Evolutionary conservation across 108 stramenopile species (phyloP), one percentile per base, ranked within the genome.

Genomic region (Mayamaea pseudoterrestris): DNA sequence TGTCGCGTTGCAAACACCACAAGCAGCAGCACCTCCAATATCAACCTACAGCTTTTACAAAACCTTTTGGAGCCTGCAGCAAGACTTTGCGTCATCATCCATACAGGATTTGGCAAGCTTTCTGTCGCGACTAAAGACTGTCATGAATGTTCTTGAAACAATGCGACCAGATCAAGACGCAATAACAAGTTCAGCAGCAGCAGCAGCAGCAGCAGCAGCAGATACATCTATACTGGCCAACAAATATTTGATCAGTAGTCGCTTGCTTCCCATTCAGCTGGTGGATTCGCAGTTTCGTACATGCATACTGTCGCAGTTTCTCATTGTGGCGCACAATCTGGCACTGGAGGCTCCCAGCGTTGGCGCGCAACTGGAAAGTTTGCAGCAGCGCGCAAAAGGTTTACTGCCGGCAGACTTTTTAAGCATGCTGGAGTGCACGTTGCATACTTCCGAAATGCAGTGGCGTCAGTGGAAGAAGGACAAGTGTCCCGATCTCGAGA

Each of bases 391-490:
- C 7, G 65, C 75, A 35, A 61, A 67, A 45, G 47, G 58, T 32
- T 48, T 76, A 21, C 41, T 78, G 1, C 42, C 42, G 8, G 41
- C 21, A 0, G 23, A 52, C 8, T 44, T 65, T 5, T 55, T 57
- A 17, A 44, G 73, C 11, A 47, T 56, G 31, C 12, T 71, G 1
- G 36, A 54, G 23, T 68, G 63, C 58, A 68, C 83, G 9, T 48
- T 83, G 32, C 34, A 47, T 5, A 57, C 64, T 22, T 50, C 71
- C 6, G 86, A 89, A 53, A 43, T 47, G 17, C 55, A 62, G 30
- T 89, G 81, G 81, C 63, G 72, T 45, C 34, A 65, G 23, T 89
- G 86, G 86, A 89, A 89, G 42, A 73, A 71, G 37, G 63, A 76
- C 28, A 83, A 83, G 36, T 83, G 86, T 53, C 70, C 80, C 7